A percentile compares a stretch with the other conserved stretches of the same genome.
These are phyloP conservation scores for Botrytis deweyae DNA, from an alignment of 2,329 filamentous ascomycete species.

Conservation along the genomic window DNA sequence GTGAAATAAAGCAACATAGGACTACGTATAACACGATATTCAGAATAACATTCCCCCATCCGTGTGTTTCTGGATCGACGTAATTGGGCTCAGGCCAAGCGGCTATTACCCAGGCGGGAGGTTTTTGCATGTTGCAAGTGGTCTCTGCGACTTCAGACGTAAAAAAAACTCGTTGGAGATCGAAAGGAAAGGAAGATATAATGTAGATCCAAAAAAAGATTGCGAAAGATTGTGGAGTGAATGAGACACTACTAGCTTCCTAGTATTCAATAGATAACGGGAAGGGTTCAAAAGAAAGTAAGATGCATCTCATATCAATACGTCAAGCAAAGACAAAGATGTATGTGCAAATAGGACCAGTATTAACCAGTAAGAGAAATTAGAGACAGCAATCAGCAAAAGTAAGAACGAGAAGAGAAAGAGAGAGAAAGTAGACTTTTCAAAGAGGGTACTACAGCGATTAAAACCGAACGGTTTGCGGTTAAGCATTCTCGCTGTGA, in stretches of 20 bases:
- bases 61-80: conserved; percentile 46
- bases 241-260: background rate
- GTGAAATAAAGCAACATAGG: conserved; percentile 44
- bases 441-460: background rate
- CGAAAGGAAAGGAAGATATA: background rate
- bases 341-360: background rate
- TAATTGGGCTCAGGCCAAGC: conserved; percentile 47
- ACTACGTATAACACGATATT: conserved; percentile 44
- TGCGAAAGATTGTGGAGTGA: background rate
- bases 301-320: conserved; percentile 5
- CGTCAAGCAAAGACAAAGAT: conserved; percentile 4
- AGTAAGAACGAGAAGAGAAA: background rate
- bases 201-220: background rate
- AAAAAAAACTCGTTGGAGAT: conserved; percentile 2
- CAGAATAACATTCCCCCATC: conserved; percentile 45
- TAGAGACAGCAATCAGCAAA: background rate
- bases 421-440: background rate
- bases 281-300: background rate
- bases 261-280: background rate
- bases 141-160: background rate
- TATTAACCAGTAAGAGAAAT: background rate
- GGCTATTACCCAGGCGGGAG: conserved; percentile 26
- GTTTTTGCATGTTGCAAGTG: conserved; percentile 28
- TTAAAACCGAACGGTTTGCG: background rate
- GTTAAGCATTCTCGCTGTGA: conserved; percentile 15